These are phyloP conservation scores for Hyphodiscus sp. DNA, from an alignment of 2,329 filamentous ascomycete species.

Conservation along the genomic window DNA sequence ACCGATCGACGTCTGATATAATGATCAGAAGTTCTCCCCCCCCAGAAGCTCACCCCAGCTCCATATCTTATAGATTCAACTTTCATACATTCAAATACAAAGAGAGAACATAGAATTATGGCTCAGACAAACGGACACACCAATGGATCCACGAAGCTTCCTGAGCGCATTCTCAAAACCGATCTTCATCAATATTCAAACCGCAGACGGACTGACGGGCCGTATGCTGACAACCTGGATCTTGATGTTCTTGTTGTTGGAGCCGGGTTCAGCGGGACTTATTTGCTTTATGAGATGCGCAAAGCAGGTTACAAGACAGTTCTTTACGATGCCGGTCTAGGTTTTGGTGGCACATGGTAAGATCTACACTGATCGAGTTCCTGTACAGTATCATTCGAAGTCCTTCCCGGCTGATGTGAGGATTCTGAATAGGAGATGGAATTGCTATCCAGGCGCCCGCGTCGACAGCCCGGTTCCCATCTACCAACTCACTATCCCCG, in stretches of 20 bases:
- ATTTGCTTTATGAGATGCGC: slow-evolving; percentile 47
- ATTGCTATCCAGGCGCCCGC: slow-evolving; percentile 21
- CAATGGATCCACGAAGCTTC: too few relatives aligned
- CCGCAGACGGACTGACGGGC: slow-evolving; percentile 24
- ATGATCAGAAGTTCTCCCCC: too few relatives aligned
- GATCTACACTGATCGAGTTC: slow-evolving; percentile 3
- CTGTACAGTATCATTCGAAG: too few relatives aligned
- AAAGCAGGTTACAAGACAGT: slow-evolving; percentile 10
- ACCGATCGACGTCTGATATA: too few relatives aligned
- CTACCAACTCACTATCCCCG: slow-evolving; percentile 36
- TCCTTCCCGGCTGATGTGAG: too few relatives aligned
- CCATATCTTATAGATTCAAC: too few relatives aligned
- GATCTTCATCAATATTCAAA: too few relatives aligned
- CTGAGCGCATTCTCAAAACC: too few relatives aligned
- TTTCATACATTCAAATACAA: too few relatives aligned
- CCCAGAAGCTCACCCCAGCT: too few relatives aligned
- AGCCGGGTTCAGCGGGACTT: slow-evolving; percentile 13
- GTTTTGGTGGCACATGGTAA: slow-evolving; percentile 10
- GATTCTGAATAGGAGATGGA: slow-evolving; percentile 9
- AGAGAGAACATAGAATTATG: too few relatives aligned
- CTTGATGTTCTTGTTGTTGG: slow-evolving; percentile 18
- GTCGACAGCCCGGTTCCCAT: slow-evolving; percentile 16
- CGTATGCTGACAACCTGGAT: slow-evolving; percentile 37
- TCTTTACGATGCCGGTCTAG: slow-evolving; percentile 2
- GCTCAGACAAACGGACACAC: too few relatives aligned